Conservation (phyloP, 345 rosid genomes). For the Brassica cretica region DNA sequence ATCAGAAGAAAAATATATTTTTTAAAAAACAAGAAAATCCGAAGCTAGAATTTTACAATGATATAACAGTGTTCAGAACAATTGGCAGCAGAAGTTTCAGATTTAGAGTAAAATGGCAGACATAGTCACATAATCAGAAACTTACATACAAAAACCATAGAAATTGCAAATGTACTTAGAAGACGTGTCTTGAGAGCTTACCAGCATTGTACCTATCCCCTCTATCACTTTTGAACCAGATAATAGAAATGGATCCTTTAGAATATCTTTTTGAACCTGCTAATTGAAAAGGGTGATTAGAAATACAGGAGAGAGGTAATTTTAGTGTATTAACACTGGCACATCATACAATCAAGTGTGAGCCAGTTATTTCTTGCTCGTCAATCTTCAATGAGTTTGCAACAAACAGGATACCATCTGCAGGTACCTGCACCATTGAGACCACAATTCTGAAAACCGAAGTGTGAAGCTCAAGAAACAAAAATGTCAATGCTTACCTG, state of each 20-base stretch:
- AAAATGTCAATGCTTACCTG: conserved; percentile 53
- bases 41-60: not conserved
- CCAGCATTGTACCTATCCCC: conserved; percentile 91
- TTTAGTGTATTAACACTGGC: conserved; percentile 9
- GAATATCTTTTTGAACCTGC: conserved; percentile 4
- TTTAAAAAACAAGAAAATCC: not conserved
- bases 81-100: not conserved
- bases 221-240: conserved; percentile 95
- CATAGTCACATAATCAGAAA: not conserved
- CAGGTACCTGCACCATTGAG: conserved; percentile 82
- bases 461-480: not conserved
- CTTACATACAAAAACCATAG: not conserved
- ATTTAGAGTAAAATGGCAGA: not conserved
- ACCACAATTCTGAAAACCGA: not conserved
- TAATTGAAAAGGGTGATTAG: conserved; percentile 19
- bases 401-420: conserved; percentile 71
- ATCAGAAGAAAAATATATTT: not conserved
- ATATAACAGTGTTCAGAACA: no score
- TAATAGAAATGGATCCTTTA: conserved; percentile 61
- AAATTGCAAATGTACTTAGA: not conserved
- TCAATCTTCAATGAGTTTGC: conserved; percentile 80
- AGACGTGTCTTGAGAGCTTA: conserved; percentile 30
- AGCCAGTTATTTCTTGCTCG: conserved; percentile 88
- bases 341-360: conserved; percentile 46
- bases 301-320: conserved; percentile 20